Evolutionary conservation across 805 yeast species (phyloP).

Genomic region (Metschnikowia lochheadii): DNA sequence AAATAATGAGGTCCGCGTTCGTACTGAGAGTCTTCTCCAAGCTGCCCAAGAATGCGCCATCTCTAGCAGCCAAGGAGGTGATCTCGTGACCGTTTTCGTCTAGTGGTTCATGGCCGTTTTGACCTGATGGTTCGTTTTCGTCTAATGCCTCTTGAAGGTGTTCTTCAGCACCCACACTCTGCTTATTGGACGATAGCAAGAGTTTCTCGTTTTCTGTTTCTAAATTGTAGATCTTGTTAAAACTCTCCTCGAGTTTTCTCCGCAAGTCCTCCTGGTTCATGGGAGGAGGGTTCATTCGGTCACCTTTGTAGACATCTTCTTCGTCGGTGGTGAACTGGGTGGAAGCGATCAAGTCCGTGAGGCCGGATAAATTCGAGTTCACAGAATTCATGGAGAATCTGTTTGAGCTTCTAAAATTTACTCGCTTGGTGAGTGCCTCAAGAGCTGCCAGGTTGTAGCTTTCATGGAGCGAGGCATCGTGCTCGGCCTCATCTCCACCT

Average conservation of each 20-base stretch:
- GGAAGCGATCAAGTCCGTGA: conserved; percentile 45
- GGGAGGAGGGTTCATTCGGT: background rate
- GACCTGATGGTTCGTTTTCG: background rate
- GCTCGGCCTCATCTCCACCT: background rate
- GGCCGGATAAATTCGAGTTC: conserved; percentile 47
- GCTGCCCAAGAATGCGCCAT: conserved; percentile 10
- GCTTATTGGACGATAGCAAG: conserved; percentile 7
- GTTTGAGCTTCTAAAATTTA: conserved; percentile 32
- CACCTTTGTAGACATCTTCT: conserved; percentile 16
- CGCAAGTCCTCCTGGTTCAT: conserved; percentile 31
- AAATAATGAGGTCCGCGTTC: background rate
- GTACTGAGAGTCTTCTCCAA: conserved; percentile 12
- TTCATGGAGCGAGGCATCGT: conserved; percentile 16
- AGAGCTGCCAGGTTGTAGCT: conserved; percentile 34
- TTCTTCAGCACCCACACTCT: background rate
- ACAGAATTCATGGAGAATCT: conserved; percentile 51
- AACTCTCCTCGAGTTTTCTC: conserved; percentile 35
- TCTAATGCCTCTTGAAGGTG: background rate
- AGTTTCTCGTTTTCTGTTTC: conserved; percentile 26
- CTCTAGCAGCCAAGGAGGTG: conserved; percentile 5
- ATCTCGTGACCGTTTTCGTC: conserved; percentile 2
- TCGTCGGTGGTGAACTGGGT: conserved; percentile 39
- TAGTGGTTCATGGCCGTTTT: background rate
- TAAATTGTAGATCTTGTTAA: conserved; percentile 32
- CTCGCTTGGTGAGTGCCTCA: conserved; percentile 30